These are phyloP conservation scores for Verticillium nonalfalfae DNA, from an alignment of 2,329 filamentous ascomycete species.

Conservation along the genomic window DNA sequence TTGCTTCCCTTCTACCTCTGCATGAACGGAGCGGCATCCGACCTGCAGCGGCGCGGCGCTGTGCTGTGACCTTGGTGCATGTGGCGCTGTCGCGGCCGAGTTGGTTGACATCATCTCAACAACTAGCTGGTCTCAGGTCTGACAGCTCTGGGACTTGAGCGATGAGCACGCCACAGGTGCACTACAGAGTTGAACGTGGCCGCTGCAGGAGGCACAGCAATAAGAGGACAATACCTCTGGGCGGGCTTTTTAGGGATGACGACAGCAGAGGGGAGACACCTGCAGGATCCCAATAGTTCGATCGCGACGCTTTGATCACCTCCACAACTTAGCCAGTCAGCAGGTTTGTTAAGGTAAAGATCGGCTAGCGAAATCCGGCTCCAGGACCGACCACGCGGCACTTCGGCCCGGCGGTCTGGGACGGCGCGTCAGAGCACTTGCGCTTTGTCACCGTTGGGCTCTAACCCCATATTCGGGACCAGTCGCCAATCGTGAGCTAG, in stretches of 20 bases:
- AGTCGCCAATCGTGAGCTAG: neutral
- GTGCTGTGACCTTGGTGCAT: conserved; percentile 12
- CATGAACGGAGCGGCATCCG: neutral
- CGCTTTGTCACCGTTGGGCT: neutral
- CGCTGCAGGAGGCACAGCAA: neutral
- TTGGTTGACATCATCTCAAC: conserved; percentile 18
- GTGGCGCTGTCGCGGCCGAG: conserved; percentile 12
- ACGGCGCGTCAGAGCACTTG: neutral
- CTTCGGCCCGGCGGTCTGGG: neutral
- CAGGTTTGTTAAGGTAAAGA: neutral
- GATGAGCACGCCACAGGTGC: neutral
- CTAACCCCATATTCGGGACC: neutral
- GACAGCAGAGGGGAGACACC: neutral
- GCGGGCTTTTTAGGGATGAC: neutral
- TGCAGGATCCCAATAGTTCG: neutral
- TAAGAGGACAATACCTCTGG: neutral
- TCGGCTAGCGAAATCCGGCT: neutral
- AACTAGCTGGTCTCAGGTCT: conserved; percentile 13
- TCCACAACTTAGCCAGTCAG: neutral
- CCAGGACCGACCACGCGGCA: neutral
- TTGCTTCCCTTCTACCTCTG: neutral
- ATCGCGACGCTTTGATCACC: neutral
- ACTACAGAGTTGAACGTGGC: neutral
- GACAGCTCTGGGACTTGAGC: neutral
- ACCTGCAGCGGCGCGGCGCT: conserved; percentile 13